These are phyloP conservation scores for Phragmites australis DNA, from an alignment of 176 grass and related monocot species.

Conservation along the genomic window DNA sequence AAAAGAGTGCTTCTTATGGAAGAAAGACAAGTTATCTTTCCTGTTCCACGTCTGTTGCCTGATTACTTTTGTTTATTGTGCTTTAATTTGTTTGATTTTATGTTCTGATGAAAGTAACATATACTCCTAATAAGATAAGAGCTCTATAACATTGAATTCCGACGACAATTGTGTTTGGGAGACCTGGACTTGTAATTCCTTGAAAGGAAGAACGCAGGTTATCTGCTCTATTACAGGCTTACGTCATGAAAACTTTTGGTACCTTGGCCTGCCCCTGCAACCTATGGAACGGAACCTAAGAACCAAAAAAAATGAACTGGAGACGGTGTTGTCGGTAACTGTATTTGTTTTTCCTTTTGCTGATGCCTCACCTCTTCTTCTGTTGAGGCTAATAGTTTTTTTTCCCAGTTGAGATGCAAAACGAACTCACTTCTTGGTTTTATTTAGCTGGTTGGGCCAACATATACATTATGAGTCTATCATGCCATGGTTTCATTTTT, in stretches of 20 bases:
- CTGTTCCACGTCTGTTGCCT: not conserved
- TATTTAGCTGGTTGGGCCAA: no score
- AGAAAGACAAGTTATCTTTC: not conserved
- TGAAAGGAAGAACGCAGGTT: not conserved
- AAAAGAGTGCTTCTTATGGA: not conserved
- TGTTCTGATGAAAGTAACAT: not conserved
- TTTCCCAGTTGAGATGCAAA: no score
- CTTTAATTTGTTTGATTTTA: conserved; percentile 8
- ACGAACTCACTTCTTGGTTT: no score
- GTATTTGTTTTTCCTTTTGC: not conserved
- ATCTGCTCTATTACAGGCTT: not conserved
- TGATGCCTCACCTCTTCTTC: not conserved
- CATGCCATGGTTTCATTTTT: no score
- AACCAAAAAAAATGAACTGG: conserved; percentile 6
- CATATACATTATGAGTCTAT: no score
- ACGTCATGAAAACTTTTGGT: not conserved
- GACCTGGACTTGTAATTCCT: not conserved
- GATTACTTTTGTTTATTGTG: not conserved
- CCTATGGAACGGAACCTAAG: not conserved
- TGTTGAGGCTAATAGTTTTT: no score
- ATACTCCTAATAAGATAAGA: not conserved
- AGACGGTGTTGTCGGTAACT: not conserved
- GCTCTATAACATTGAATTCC: conserved; percentile 1
- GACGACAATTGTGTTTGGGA: not conserved
- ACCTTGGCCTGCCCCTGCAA: not conserved